These are phyloP conservation scores for Effrenium voratum DNA, from an alignment of 73 alveolate species.

Conservation along the genomic window DNA sequence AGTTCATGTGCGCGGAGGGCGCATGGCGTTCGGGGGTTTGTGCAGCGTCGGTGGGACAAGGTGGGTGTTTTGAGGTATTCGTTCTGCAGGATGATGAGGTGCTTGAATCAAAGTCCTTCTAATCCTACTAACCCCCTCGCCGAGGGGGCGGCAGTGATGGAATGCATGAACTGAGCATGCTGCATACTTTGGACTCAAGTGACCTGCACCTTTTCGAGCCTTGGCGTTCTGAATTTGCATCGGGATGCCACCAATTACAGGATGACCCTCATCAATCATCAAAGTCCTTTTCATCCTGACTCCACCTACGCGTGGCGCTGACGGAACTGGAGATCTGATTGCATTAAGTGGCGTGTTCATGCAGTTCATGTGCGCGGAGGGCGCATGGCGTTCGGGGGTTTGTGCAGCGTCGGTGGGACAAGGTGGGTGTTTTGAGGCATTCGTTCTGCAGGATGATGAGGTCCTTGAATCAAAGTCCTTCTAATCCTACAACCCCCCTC, in stretches of 20 bases:
- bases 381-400: too few relatives aligned
- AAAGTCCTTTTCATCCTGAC: constrained; percentile 17
- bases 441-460: not conserved
- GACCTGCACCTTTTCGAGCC: too few relatives aligned
- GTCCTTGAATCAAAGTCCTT: too few relatives aligned
- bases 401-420: not conserved
- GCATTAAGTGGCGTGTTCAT: too few relatives aligned
- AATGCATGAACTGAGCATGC: not conserved
- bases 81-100: too few relatives aligned
- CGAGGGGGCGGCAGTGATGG: not conserved
- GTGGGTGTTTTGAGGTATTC: not conserved
- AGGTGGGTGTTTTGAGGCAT: not conserved
- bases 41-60: not conserved
- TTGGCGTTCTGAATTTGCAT: too few relatives aligned
- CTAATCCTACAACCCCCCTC: too few relatives aligned
- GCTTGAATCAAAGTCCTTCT: too few relatives aligned
- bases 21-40: not conserved
- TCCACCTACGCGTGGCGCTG: not conserved
- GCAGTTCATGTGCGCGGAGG: not conserved
- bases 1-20: not conserved
- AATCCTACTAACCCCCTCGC: too few relatives aligned
- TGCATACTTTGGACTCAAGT: not conserved
- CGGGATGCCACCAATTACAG: too few relatives aligned
- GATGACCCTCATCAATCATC: not conserved
- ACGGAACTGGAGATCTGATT: not conserved